Conservation (phyloP, 2,329 filamentous ascomycete species). For the Colletotrichum lini region DNA sequence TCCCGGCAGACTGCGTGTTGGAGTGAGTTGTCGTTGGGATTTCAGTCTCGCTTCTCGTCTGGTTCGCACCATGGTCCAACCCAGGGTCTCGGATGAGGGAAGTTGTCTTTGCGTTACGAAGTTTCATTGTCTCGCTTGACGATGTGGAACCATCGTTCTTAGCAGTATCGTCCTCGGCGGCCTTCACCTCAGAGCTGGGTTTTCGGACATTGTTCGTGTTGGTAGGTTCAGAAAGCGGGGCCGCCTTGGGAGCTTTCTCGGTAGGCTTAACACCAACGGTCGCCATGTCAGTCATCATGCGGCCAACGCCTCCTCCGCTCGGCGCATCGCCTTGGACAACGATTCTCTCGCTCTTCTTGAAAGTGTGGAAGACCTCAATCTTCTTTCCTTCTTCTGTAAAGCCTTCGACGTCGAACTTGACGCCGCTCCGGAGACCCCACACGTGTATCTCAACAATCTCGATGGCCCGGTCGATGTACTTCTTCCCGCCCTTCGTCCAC, state of each 20-base stretch:
- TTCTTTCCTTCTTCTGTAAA: conserved; percentile 90
- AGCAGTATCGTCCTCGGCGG: conserved; percentile 20
- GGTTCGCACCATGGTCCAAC: not conserved
- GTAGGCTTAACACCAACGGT: conserved; percentile 52
- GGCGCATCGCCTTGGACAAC: conserved; percentile 73
- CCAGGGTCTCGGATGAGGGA: conserved; percentile 50
- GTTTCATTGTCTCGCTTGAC: conserved; percentile 43
- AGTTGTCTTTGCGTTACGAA: conserved; percentile 48
- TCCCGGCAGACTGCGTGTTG: conserved; percentile 25
- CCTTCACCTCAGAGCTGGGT: conserved; percentile 31
- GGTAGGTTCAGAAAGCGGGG: conserved; percentile 50
- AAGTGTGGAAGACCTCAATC: conserved; percentile 88
- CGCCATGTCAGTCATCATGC: conserved; percentile 69
- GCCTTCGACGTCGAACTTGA: conserved; percentile 88
- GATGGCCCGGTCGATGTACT: conserved; percentile 85
- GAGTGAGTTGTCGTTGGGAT: conserved; percentile 12
- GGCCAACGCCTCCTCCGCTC: conserved; percentile 62
- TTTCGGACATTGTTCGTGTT: conserved; percentile 44
- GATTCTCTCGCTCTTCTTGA: conserved; percentile 79
- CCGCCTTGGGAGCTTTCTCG: conserved; percentile 55
- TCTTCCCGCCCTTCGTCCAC: conserved; percentile 82
- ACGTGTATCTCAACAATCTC: conserved; percentile 92
- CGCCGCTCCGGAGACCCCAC: conserved; percentile 89
- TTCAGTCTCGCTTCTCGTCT: conserved; percentile 34
- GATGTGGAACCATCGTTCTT: conserved; percentile 15